Evolutionary conservation across 2,329 filamentous ascomycete species (phyloP).

Genomic region (Ramularia endophylla): DNA sequence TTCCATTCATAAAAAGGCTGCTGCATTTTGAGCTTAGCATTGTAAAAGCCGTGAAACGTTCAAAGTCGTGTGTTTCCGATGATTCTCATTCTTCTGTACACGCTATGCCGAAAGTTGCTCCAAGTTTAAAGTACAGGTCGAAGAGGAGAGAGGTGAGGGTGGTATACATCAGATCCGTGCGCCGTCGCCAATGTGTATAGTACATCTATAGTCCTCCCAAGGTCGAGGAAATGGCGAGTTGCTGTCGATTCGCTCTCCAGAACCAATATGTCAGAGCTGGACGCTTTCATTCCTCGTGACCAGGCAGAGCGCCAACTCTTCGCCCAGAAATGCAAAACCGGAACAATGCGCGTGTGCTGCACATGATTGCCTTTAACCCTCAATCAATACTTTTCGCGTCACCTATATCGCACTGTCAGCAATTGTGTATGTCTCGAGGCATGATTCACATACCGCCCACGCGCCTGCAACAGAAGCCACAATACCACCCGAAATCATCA

Average conservation of each 20-base stretch:
- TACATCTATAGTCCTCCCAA: conserved; percentile 3
- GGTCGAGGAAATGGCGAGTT: neutral
- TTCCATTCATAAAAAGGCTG: too few species aligned
- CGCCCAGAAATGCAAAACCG: neutral
- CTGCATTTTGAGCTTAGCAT: too few species aligned
- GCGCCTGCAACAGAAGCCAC: conserved; percentile 77
- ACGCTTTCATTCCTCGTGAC: neutral
- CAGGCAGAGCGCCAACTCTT: neutral
- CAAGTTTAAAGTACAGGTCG: neutral
- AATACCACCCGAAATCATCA: conserved; percentile 90
- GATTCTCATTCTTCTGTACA: conserved; percentile 2
- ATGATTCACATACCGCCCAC: conserved; percentile 71
- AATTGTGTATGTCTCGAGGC: neutral
- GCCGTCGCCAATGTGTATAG: conserved; percentile 3
- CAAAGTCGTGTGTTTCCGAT: too few species aligned
- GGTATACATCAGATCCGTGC: conserved; percentile 5
- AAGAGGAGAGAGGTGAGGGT: conserved; percentile 3
- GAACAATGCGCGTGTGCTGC: conserved; percentile 1
- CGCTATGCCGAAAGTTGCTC: conserved; percentile 2
- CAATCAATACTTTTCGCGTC: conserved; percentile 20
- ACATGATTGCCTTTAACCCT: conserved; percentile 8
- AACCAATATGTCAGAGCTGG: neutral
- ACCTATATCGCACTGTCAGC: conserved; percentile 13
- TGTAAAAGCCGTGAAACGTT: too few species aligned
- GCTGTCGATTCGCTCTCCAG: neutral